phyloP scores from a whole-genome alignment of 2,329 filamentous ascomycete species.

The Colletotrichum incanum region DNA sequence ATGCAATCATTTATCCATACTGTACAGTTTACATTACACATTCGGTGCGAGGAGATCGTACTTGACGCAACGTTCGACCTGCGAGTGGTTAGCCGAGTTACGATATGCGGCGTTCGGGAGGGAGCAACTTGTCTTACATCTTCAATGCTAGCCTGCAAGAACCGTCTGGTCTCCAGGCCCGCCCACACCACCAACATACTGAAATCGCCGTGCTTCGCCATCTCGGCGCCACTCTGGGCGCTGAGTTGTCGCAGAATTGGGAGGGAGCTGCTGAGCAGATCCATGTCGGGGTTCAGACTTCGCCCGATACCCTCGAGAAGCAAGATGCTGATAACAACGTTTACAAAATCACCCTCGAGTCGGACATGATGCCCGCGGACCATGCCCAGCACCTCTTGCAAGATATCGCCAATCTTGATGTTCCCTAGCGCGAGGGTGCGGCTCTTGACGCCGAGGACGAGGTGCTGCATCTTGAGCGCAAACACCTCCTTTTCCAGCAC shows the following conservation, averaged over 20 bases:
- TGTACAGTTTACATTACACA: conserved; percentile 66
- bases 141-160: conserved; percentile 91
- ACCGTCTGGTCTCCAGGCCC: conserved; percentile 88
- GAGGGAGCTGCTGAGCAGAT: conserved; percentile 87
- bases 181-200: conserved; percentile 94
- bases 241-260: conserved; percentile 93
- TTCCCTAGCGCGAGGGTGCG: conserved; percentile 92
- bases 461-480: conserved; percentile 95
- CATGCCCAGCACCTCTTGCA: conserved; percentile 93
- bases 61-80: conserved; percentile 91
- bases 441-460: conserved; percentile 92
- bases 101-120: conserved; percentile 22
- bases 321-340: conserved; percentile 95
- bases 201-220: conserved; percentile 81
- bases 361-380: conserved; percentile 93
- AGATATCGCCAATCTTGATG: conserved; percentile 95
- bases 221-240: conserved; percentile 79
- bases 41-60: conserved; percentile 92
- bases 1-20: conserved; percentile 37
- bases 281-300: conserved; percentile 86
- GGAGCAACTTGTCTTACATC: conserved; percentile 70
- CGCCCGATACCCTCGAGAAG: conserved; percentile 95
- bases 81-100: conserved; percentile 16
- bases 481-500: conserved; percentile 93
- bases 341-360: conserved; percentile 97